Evolutionary conservation across 345 rosid genomes (phyloP).

Genomic region (Populus ilicifolia): DNA sequence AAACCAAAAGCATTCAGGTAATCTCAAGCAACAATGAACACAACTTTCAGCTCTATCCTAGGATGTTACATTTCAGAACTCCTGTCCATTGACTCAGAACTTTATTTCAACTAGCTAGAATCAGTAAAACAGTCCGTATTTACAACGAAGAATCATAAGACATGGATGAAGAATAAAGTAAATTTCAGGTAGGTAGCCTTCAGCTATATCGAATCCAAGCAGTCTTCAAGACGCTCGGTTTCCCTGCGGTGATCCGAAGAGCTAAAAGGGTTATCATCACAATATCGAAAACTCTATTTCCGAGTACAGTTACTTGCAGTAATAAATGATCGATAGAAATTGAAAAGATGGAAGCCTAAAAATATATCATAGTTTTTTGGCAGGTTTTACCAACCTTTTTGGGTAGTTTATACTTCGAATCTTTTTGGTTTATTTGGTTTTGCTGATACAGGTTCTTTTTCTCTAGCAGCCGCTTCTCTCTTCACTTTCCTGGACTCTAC

Average conservation of each 20-base stretch:
- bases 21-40: conserved; percentile 7
- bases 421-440: conserved; percentile 39
- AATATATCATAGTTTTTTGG: neutral
- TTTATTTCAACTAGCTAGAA: conserved; percentile 16
- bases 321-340: neutral
- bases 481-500: conserved; percentile 71
- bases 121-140: conserved; percentile 23
- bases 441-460: conserved; percentile 45
- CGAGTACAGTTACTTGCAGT: too few relatives aligned
- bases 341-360: neutral
- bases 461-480: conserved; percentile 70
- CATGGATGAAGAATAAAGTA: conserved; percentile 23
- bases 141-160: conserved; percentile 35
- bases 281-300: neutral
- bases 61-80: conserved; percentile 13
- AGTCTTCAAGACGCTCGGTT: conserved; percentile 26
- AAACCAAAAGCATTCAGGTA: conserved; percentile 8
- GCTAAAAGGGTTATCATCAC: neutral
- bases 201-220: conserved; percentile 8
- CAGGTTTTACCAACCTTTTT: conserved; percentile 27
- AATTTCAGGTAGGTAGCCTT: conserved; percentile 20
- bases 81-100: conserved; percentile 5
- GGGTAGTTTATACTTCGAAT: conserved; percentile 21
- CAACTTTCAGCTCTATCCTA: conserved; percentile 4
- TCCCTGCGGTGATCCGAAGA: conserved; percentile 22